phyloP scores from a whole-genome alignment of 2,329 filamentous ascomycete species.

The Botrytis byssoidea region DNA sequence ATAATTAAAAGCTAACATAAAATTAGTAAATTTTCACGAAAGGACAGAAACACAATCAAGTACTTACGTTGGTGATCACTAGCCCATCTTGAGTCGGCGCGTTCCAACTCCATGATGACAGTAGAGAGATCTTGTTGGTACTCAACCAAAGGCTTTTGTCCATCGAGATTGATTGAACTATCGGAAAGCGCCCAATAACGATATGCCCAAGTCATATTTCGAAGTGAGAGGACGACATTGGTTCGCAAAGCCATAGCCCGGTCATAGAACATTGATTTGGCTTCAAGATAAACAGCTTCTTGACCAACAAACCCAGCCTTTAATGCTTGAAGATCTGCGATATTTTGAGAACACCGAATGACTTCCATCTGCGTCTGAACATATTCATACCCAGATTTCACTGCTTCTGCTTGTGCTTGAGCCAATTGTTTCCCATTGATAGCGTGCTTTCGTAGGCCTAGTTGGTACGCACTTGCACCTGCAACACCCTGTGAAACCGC shows the following conservation, averaged over 20 bases:
- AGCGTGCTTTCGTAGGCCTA: constrained; percentile 9
- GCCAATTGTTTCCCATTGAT: constrained; percentile 16
- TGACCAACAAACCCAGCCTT: neutral
- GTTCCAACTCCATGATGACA: constrained; percentile 8
- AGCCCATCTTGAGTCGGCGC: constrained; percentile 2
- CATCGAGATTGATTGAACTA: constrained; percentile 5
- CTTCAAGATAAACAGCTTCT: constrained; percentile 9
- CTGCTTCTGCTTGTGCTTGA: constrained; percentile 11
- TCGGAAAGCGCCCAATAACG: constrained; percentile 7
- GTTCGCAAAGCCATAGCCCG: constrained; percentile 11
- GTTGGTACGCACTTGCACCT: constrained; percentile 1
- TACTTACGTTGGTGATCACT: constrained; percentile 14
- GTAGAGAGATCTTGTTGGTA: constrained; percentile 9
- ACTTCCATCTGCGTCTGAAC: constrained; percentile 16
- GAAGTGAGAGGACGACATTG: constrained; percentile 2
- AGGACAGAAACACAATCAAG: neutral
- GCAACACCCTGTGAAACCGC: neutral
- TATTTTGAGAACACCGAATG: neutral
- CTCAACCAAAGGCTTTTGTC: neutral
- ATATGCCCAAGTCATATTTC: constrained; percentile 12
- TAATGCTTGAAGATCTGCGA: neutral
- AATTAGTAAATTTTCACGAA: neutral
- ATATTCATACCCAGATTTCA: constrained; percentile 8
- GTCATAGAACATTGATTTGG: constrained; percentile 14
- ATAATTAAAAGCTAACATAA: constrained; percentile 1